Conservation (phyloP, 2,329 filamentous ascomycete species). For the Cladobotryum protrusum region DNA sequence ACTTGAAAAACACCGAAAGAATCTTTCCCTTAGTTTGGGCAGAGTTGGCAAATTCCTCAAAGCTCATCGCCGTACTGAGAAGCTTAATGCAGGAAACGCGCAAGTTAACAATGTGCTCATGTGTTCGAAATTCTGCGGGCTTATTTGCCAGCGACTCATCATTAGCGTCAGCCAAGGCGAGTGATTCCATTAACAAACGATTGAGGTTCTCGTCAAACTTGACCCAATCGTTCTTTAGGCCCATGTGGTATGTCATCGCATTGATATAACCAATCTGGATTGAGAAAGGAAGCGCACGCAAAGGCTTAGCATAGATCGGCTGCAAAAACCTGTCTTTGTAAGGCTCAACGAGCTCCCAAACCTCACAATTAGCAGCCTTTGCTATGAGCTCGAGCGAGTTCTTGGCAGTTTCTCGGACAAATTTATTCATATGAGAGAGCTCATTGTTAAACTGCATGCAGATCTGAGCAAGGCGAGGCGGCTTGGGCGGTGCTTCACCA, state of each 20-base stretch:
- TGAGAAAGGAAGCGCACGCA: constrained; percentile 85
- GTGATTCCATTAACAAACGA: constrained; percentile 82
- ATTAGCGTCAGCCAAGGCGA: constrained; percentile 88
- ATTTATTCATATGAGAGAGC: constrained; percentile 89
- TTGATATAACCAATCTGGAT: constrained; percentile 98
- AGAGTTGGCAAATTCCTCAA: constrained; percentile 81
- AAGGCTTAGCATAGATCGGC: constrained; percentile 90
- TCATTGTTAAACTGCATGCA: constrained; percentile 84
- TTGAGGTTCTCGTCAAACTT: constrained; percentile 89
- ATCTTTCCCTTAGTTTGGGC: constrained; percentile 59
- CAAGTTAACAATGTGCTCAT: constrained; percentile 85
- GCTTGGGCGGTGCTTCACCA: constrained; percentile 41
- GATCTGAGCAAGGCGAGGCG: constrained; percentile 63
- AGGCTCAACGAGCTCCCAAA: constrained; percentile 82
- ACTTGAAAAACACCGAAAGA: constrained; percentile 96
- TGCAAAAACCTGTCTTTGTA: constrained; percentile 85
- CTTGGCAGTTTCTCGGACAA: constrained; percentile 84
- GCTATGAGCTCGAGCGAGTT: constrained; percentile 75
- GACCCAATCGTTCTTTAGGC: constrained; percentile 81
- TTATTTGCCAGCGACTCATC: constrained; percentile 92
- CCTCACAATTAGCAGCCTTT: constrained; percentile 66
- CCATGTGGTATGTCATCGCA: constrained; percentile 91
- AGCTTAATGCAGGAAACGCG: constrained; percentile 91
- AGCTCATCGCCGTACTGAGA: constrained; percentile 85
- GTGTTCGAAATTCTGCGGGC: constrained; percentile 88